Evolutionary conservation across 192 early-diverging fungal species (phyloP).

Genomic region (Coemansia brasiliensis): DNA sequence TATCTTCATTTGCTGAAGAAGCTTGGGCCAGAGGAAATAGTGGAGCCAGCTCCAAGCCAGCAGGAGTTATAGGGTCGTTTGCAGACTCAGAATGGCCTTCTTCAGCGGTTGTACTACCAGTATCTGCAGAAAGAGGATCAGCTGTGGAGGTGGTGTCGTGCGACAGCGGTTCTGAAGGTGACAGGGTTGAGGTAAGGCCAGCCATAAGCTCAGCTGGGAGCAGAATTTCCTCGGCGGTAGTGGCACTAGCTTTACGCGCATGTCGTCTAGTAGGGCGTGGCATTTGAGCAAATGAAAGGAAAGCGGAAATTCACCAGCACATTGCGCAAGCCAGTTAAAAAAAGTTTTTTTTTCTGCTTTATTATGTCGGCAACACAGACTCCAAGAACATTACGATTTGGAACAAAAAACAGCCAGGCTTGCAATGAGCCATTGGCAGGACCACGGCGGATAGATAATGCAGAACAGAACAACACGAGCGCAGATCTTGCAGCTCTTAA

Average conservation of each 20-base stretch:
- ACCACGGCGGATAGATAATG: background rate
- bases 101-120: background rate
- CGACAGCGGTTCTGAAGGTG: slow-evolving; percentile 10
- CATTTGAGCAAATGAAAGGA: slow-evolving; percentile 15
- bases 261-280: slow-evolving; percentile 36
- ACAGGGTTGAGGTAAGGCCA: slow-evolving; percentile 38
- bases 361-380: background rate
- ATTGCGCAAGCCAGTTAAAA: background rate
- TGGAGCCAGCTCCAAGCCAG: slow-evolving; percentile 35
- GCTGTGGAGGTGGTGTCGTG: background rate
- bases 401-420: no score
- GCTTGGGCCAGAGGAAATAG: slow-evolving; percentile 24
- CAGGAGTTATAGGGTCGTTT: background rate
- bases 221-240: slow-evolving; percentile 50
- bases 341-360: background rate
- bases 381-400: background rate
- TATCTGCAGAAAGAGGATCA: background rate
- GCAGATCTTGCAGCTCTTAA: slow-evolving; percentile 14
- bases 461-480: background rate
- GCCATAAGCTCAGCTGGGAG: slow-evolving; percentile 51
- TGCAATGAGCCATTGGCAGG: no score
- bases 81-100: background rate
- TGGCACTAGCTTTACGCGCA: slow-evolving; percentile 52
- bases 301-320: slow-evolving; percentile 1
- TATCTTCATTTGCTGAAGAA: background rate